Evolutionary conservation across 345 rosid species (phyloP).

Genomic region (Firmiana major): DNA sequence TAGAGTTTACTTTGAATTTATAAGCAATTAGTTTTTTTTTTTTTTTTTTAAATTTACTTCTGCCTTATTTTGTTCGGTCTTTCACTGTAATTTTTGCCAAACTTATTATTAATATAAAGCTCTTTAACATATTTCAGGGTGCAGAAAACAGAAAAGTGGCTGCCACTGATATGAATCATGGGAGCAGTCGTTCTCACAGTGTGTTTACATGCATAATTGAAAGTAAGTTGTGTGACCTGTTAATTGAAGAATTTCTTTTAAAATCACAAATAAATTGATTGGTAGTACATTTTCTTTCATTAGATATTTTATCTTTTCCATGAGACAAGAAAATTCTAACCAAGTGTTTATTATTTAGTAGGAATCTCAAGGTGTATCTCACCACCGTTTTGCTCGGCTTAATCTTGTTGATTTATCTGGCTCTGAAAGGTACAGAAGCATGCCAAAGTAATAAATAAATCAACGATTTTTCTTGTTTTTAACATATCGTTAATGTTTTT

Average conservation of each 20-base stretch:
- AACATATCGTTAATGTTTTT: conserved; percentile 16
- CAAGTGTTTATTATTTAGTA: conserved; percentile 46
- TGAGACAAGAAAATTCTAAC: conserved; percentile 14
- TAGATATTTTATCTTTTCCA: background rate
- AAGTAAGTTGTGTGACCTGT: conserved; percentile 56
- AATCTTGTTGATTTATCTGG: conserved; percentile 99
- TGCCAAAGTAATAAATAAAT: background rate
- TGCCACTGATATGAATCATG: conserved; percentile 95
- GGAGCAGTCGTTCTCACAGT: conserved; percentile 99
- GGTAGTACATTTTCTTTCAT: background rate
- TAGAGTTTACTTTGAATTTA: background rate
- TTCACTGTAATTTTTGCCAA: background rate
- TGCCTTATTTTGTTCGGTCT: background rate
- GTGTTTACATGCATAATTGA: conserved; percentile 94
- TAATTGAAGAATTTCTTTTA: background rate
- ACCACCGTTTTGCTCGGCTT: conserved; percentile 94
- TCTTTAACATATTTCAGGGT: conserved; percentile 50
- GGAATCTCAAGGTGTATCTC: conserved; percentile 94
- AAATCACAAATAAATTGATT: background rate
- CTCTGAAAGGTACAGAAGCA: conserved; percentile 73
- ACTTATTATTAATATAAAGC: background rate
- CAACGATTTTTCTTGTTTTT: background rate
- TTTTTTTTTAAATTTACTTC: too few species aligned
- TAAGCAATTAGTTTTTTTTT: background rate
- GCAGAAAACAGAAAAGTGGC: conserved; percentile 97